Evolutionary conservation across 805 yeast species (phyloP).

Genomic region (Barnettozyma botsteinii): DNA sequence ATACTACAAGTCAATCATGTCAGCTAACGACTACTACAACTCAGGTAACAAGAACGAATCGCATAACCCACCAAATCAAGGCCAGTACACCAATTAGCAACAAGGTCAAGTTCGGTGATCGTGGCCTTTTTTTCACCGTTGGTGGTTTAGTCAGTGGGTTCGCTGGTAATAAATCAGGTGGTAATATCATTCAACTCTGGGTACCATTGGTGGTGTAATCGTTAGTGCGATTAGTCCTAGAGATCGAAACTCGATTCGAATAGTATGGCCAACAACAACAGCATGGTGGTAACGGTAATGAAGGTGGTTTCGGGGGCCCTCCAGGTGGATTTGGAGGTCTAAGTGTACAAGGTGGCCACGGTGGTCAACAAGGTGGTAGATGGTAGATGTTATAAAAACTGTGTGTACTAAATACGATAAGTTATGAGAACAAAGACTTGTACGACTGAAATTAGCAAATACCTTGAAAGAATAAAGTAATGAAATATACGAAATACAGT

Average conservation of each 20-base stretch:
- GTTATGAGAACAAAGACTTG: no score
- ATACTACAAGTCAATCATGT: slow-evolving; percentile 31
- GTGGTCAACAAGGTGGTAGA: slow-evolving; percentile 14
- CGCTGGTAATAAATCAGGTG: slow-evolving; percentile 42
- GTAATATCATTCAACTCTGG: slow-evolving; percentile 30
- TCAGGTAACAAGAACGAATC: slow-evolving; percentile 38
- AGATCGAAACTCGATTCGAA: slow-evolving; percentile 37
- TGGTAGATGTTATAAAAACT: no score
- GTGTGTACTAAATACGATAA: no score
- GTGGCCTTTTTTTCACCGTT: slow-evolving; percentile 40
- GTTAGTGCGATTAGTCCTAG: slow-evolving; percentile 51
- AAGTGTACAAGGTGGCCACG: slow-evolving; percentile 18
- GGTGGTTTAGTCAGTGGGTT: slow-evolving; percentile 48
- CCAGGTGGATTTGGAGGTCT: no score
- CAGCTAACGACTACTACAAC: slow-evolving; percentile 51
- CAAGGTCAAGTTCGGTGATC: slow-evolving; percentile 25
- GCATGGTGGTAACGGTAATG: slow-evolving; percentile 13
- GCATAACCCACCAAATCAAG: slow-evolving; percentile 19
- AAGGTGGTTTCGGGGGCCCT: slow-evolving; percentile 7
- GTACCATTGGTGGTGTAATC: slow-evolving; percentile 47
- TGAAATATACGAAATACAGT: no score
- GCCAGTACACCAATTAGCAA: slow-evolving; percentile 11
- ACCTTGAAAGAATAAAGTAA: no score
- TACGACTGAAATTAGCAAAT: no score
- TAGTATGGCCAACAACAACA: slow-evolving; percentile 21